Conservation (phyloP, 1,284 basidiomycete genomes). For the Heliocybe sulcata region DNA sequence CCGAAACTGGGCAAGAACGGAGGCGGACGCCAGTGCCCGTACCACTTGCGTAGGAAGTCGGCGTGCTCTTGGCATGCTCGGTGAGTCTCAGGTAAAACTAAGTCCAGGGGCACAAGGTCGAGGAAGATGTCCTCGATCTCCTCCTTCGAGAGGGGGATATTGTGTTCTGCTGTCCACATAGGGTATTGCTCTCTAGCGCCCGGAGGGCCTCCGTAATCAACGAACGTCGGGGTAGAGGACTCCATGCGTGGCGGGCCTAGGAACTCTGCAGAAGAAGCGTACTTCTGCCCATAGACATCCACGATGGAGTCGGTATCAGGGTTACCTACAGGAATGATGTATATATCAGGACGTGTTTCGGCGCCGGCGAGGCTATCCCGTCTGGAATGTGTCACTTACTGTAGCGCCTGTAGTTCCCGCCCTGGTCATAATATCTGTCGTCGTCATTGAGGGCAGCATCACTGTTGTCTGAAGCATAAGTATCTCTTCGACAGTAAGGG, state of each 20-base stretch:
- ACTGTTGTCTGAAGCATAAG: conserved; percentile 66
- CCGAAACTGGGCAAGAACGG: background rate
- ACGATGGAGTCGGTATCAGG: conserved; percentile 72
- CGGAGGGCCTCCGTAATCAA: conserved; percentile 42
- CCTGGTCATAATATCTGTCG: conserved; percentile 56
- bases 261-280: conserved; percentile 67
- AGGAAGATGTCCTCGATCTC: conserved; percentile 99
- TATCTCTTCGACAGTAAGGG: conserved; percentile 49
- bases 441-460: conserved; percentile 42
- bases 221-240: conserved; percentile 55
- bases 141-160: conserved; percentile 95
- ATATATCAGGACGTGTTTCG: background rate
- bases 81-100: background rate
- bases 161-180: conserved; percentile 87
- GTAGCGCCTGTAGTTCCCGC: conserved; percentile 57
- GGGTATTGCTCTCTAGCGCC: conserved; percentile 78
- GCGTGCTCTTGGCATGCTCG: background rate
- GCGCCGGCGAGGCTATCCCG: background rate
- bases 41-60: background rate
- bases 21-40: background rate
- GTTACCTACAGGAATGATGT: conserved; percentile 30
- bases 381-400: conserved; percentile 28
- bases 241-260: conserved; percentile 54
- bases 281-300: conserved; percentile 62
- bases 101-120: conserved; percentile 67